These are phyloP conservation scores for Rhodotorula toruloides DNA, from an alignment of 768 basidiomycete species.

Conservation along the genomic window DNA sequence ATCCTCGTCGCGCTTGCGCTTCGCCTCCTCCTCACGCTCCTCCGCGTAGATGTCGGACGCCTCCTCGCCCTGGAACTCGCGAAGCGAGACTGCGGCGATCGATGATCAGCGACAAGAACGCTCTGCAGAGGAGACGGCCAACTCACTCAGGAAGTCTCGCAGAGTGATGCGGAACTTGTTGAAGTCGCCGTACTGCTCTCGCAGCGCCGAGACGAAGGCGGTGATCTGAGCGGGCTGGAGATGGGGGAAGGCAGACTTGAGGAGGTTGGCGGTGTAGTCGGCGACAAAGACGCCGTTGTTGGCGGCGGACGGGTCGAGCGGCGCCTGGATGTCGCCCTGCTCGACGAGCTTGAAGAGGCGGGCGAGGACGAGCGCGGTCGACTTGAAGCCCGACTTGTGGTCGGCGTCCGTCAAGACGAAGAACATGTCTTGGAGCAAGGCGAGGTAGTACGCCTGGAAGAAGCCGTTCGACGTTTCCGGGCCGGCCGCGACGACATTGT, in stretches of 20 bases:
- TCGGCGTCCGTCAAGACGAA: conserved; percentile 95
- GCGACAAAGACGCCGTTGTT: conserved; percentile 74
- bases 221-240: conserved; percentile 61
- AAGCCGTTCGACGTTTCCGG: conserved; percentile 76
- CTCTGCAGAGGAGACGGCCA: not conserved
- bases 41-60: conserved; percentile 87
- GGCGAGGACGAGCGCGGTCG: conserved; percentile 62
- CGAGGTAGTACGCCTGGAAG: conserved; percentile 94
- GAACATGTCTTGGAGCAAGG: conserved; percentile 90
- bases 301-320: conserved; percentile 68
- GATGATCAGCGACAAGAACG: not conserved
- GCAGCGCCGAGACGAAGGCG: conserved; percentile 49
- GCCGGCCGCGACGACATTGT: conserved; percentile 83
- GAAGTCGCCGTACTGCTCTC: conserved; percentile 49
- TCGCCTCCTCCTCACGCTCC: conserved; percentile 83
- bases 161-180: conserved; percentile 71
- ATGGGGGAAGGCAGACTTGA: conserved; percentile 86
- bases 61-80: conserved; percentile 71
- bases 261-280: conserved; percentile 76
- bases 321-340: conserved; percentile 67
- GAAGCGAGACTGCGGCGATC: conserved; percentile 61
- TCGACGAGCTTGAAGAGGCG: conserved; percentile 90
- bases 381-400: conserved; percentile 89
- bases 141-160: conserved; percentile 86
- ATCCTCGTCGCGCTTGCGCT: conserved; percentile 72